A percentile compares a stretch with the other conserved stretches of the same genome.
Evolutionary conservation across 306 rosid genomes (phyloP).

Genomic region (Acacia confusa): DNA sequence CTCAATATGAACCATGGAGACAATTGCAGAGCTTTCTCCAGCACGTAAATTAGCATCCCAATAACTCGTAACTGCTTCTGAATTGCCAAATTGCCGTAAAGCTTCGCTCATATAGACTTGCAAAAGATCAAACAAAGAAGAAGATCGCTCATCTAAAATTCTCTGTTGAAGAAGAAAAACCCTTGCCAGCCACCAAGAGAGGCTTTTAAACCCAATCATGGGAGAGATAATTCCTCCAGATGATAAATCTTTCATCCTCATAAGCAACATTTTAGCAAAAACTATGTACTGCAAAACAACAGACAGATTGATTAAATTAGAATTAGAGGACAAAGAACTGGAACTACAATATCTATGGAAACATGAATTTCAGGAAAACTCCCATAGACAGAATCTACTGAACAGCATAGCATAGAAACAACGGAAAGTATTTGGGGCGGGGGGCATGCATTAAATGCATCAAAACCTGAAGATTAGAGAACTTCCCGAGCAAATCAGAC

Average conservation of each 20-base stretch:
- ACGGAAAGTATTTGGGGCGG: background rate
- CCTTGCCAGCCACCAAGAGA: constrained; percentile 91
- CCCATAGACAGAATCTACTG: background rate
- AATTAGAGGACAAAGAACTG: background rate
- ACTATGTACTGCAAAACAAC: constrained; percentile 67
- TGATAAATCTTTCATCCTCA: constrained; percentile 62
- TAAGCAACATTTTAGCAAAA: constrained; percentile 82
- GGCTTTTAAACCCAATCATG: constrained; percentile 49
- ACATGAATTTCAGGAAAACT: background rate
- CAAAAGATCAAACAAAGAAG: constrained; percentile 73
- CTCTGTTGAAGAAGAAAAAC: constrained; percentile 72
- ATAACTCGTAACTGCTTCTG: constrained; percentile 56
- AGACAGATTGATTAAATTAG: constrained; percentile 1
- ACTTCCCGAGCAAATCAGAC: constrained; percentile 86
- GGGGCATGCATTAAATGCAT: background rate
- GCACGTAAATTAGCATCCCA: constrained; percentile 55
- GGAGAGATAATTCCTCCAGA: constrained; percentile 43
- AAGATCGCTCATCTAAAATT: constrained; percentile 78
- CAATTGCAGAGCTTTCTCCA: constrained; percentile 56
- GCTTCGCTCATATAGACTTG: constrained; percentile 61
- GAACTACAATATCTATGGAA: background rate
- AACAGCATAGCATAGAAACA: background rate
- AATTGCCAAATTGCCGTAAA: constrained; percentile 53
- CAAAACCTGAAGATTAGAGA: constrained; percentile 79
- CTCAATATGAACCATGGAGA: constrained; percentile 72